Evolutionary conservation across 2,329 filamentous ascomycete genomes (phyloP).

Genomic region (Neonectria ditissima): DNA sequence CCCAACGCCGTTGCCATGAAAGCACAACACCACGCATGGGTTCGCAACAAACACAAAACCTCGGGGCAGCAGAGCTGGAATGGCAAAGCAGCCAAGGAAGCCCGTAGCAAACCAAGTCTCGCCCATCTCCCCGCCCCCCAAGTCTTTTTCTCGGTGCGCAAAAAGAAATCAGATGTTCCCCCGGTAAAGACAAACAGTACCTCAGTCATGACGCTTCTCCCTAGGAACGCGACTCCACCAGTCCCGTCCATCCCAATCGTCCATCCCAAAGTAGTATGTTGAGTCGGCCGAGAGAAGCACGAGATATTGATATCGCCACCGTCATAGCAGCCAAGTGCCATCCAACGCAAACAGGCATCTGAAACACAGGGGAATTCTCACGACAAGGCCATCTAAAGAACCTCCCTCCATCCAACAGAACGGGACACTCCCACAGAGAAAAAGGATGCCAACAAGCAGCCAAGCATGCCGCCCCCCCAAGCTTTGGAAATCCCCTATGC

Average conservation of each 20-base stretch:
- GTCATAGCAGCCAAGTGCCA: conserved; percentile 12
- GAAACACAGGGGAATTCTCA: conserved; percentile 11
- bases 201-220: conserved; percentile 35
- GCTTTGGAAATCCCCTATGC: conserved; percentile 17
- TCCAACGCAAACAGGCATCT: conserved; percentile 18
- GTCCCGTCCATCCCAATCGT: conserved; percentile 34
- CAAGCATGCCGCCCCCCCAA: conserved; percentile 8
- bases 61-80: conserved; percentile 40
- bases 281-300: conserved; percentile 28
- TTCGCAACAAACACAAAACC: conserved; percentile 34
- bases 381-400: conserved; percentile 4
- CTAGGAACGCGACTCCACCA: conserved; percentile 32
- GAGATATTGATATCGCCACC: conserved; percentile 32
- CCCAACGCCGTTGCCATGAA: conserved; percentile 52
- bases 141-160: conserved; percentile 19
- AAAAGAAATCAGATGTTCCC: conserved; percentile 30
- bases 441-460: conserved; percentile 14
- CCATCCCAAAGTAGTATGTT: conserved; percentile 37
- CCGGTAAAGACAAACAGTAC: conserved; percentile 35
- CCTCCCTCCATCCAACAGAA: conserved; percentile 14
- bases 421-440: conserved; percentile 7
- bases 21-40: conserved; percentile 41
- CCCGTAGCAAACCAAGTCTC: conserved; percentile 32
- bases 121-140: conserved; percentile 27
- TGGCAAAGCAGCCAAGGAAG: conserved; percentile 36